Evolutionary conservation across 352 stramenopile species (phyloP).

Genomic region (Globisporangium cylindrosporum): DNA sequence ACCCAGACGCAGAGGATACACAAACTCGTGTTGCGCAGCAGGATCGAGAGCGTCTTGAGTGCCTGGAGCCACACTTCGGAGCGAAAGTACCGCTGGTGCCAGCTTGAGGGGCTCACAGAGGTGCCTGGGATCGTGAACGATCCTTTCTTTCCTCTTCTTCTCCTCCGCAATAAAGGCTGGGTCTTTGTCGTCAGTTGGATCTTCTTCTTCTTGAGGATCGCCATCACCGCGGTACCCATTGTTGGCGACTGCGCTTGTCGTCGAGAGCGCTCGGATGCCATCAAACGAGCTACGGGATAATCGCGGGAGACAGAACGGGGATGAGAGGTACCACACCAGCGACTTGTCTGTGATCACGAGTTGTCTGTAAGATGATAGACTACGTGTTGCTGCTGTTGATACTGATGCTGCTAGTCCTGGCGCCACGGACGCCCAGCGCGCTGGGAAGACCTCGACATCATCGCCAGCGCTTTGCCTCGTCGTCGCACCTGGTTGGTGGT

Average conservation of each 20-base stretch:
- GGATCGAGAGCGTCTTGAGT: conserved; percentile 16
- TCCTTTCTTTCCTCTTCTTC: neutral
- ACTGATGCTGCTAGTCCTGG: neutral
- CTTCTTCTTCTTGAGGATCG: neutral
- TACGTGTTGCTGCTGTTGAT: neutral
- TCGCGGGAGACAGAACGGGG: neutral
- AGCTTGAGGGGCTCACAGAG: neutral
- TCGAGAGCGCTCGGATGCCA: neutral
- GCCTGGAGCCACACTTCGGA: conserved; percentile 12
- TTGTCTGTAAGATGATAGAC: neutral
- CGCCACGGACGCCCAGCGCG: neutral
- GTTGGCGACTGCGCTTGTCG: neutral
- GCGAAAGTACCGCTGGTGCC: neutral
- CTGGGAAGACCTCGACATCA: neutral
- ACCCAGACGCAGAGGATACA: conserved; percentile 19
- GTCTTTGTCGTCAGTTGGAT: neutral
- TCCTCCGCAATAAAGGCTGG: neutral
- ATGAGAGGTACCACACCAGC: neutral
- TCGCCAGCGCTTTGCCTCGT: too few species aligned
- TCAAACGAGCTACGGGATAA: neutral
- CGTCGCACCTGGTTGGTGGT: too few species aligned
- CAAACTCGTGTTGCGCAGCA: conserved; percentile 24
- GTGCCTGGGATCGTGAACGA: neutral
- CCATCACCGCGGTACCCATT: neutral
- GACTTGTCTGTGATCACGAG: neutral